Percentiles rank a stretch among this genome's conserved stretches.
phyloP scores from a whole-genome alignment of 192 early-diverging fungal genomes.

The Coemansia sp. region DNA sequence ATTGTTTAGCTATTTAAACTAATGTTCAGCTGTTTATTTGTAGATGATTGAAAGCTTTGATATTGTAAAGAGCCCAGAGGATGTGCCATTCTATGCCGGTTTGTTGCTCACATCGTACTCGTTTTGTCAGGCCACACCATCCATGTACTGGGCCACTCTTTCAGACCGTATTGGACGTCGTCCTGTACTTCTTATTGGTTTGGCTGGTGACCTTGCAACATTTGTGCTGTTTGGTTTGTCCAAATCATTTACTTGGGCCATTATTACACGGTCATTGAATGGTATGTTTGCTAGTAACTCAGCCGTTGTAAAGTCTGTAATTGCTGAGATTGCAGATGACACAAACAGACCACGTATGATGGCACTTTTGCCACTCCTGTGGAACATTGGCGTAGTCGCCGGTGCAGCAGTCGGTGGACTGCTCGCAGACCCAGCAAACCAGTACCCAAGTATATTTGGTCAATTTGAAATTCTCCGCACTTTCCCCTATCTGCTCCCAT shows the following conservation, averaged over 20 bases:
- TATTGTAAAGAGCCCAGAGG: slow-evolving; percentile 61
- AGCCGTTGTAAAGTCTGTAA: slow-evolving; percentile 75
- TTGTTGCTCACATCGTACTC: slow-evolving; percentile 53
- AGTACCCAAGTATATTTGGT: slow-evolving; percentile 61
- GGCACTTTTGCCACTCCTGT: slow-evolving; percentile 64
- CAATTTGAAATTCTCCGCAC: slow-evolving; percentile 55
- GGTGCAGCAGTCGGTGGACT: slow-evolving; percentile 75
- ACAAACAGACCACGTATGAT: slow-evolving; percentile 73
- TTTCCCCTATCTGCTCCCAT: slow-evolving; percentile 82
- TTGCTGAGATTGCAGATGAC: slow-evolving; percentile 77
- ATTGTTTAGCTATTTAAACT: background rate
- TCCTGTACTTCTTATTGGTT: slow-evolving; percentile 69
- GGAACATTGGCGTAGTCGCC: slow-evolving; percentile 60
- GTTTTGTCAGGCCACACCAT: slow-evolving; percentile 44
- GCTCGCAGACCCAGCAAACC: slow-evolving; percentile 65
- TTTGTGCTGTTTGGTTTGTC: slow-evolving; percentile 70
- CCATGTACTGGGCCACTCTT: slow-evolving; percentile 62
- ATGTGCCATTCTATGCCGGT: slow-evolving; percentile 71
- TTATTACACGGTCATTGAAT: slow-evolving; percentile 58
- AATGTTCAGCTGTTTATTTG: background rate
- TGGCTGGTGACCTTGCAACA: slow-evolving; percentile 68
- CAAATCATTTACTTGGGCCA: slow-evolving; percentile 56
- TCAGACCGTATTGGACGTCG: slow-evolving; percentile 77
- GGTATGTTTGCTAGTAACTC: slow-evolving; percentile 71
- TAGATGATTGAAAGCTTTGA: slow-evolving; percentile 34